Base-by-base conservation (phyloP, 1,284 basidiomycete species). In the Apiotrichum brassicae region DNA sequence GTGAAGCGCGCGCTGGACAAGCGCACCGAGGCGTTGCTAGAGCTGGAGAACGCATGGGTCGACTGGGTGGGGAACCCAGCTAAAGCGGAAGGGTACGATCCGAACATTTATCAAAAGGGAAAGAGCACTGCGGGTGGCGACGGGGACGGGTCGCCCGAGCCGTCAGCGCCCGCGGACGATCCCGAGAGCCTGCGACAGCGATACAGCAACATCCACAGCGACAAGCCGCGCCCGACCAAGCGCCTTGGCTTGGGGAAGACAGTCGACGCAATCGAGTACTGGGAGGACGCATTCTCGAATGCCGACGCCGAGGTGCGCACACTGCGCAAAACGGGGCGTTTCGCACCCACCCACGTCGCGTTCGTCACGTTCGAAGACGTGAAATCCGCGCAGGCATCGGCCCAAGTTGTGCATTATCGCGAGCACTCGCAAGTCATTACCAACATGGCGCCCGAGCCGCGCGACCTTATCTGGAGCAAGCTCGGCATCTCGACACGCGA, bases 351-450 rank as follows among this genome's bases (percentile, higher is more conserved):
- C 0, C 82, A 85, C 51, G 81, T 83, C 8, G 94, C 91, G 0
- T 98, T 97, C 66, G 88, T 97, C n/a, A 97, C 94, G 0, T 97
- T 98, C 61, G 87, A 94, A 70, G 87, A 88, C 64, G 91, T 93
- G 79, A 87, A 87, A 3, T 85, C 85, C 62, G 89, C 92, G 13
- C 93, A 98, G 84, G 85, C 88, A 37, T 91, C 91, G 1, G 78
- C 87, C 3, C 94, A 97, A 71, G 81, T 84, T 0, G 87, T 86
- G 0, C 87, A 93, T 68, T 81, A 84, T 3, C 78, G 84, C 0
- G 77, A 79, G 40, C 82, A 87, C 12, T 78, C 78, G 48, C 79
- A 85, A 64, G 79, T 81, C 44, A 75, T 77, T 13, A 90, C 88
- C 2, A 78, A 78, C 41, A 81, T 81, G 6, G 93, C 94, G 0